phyloP scores from a whole-genome alignment of 1,284 basidiomycete genomes.

The Anthracocystis setariae region DNA sequence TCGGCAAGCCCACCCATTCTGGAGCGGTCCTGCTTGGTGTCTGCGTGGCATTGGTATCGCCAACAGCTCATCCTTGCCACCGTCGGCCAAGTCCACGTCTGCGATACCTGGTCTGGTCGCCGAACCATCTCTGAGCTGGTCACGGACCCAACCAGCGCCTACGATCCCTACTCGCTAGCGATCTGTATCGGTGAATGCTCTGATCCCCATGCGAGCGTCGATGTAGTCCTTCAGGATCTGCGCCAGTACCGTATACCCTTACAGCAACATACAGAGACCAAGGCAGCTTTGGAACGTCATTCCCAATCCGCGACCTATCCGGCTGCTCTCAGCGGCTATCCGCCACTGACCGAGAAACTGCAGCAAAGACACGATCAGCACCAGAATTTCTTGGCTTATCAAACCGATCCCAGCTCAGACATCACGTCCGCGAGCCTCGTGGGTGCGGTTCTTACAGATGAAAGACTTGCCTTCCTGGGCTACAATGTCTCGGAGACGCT shows the following conservation, averaged over 20 bases:
- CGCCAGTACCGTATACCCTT: conserved; percentile 23
- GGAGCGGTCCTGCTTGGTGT: conserved; percentile 13
- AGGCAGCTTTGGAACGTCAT: background rate
- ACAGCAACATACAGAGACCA: background rate
- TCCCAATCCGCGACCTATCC: conserved; percentile 16
- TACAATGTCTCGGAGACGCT: conserved; percentile 31
- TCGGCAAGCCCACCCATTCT: conserved; percentile 2
- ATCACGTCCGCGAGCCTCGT: conserved; percentile 10
- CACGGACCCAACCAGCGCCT: conserved; percentile 3
- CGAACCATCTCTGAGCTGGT: background rate
- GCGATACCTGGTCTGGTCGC: conserved; percentile 2
- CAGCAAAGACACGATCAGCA: conserved; percentile 30
- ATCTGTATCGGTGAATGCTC: conserved; percentile 12
- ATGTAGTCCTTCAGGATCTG: conserved; percentile 25
- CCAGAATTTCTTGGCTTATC: conserved; percentile 29
- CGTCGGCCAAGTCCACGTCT: conserved; percentile 17
- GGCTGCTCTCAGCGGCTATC: conserved; percentile 20
- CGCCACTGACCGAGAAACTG: conserved; percentile 27
- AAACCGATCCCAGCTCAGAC: conserved; percentile 4
- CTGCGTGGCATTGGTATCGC: conserved; percentile 22
- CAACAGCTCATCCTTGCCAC: conserved; percentile 31
- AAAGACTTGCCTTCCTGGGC: conserved; percentile 34
- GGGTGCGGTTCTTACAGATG: conserved; percentile 25
- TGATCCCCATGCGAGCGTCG: background rate
- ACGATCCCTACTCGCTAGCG: conserved; percentile 25